phyloP scores from a whole-genome alignment of 257 asterid genomes.

The Solanum ahanhuiri region DNA sequence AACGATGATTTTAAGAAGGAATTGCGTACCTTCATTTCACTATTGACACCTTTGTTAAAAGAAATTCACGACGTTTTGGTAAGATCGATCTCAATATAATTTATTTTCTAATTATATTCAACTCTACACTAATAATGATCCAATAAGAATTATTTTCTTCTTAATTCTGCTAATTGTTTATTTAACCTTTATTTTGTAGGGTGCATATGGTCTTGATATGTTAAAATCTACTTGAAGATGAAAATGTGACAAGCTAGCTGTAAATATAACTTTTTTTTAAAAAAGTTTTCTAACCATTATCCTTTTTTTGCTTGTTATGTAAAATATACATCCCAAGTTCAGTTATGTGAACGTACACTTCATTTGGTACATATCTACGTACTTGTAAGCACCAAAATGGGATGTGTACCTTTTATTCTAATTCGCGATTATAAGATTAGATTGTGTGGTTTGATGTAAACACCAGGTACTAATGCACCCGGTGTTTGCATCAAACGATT shows the following conservation, averaged over 20 bases:
- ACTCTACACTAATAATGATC: background rate
- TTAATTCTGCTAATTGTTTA: background rate
- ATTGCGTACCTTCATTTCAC: conserved; percentile 30
- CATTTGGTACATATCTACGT: background rate
- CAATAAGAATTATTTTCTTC: background rate
- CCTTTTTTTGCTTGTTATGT: background rate
- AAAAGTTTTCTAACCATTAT: background rate
- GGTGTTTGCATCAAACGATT: background rate
- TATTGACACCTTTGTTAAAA: conserved; percentile 41
- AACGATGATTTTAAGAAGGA: conserved; percentile 43
- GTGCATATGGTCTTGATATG: conserved; percentile 46
- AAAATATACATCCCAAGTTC: background rate
- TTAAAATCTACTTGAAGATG: conserved; percentile 43
- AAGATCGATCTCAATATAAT: conserved; percentile 7
- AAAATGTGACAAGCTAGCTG: background rate
- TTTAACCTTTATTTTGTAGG: conserved; percentile 26
- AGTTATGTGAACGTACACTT: background rate
- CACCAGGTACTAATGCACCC: background rate
- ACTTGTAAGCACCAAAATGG: background rate
- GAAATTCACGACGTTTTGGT: conserved; percentile 51
- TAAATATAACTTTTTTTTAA: background rate
- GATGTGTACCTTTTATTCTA: background rate
- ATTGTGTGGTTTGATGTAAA: background rate
- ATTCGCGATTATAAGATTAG: background rate
- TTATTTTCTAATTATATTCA: background rate